A percentile compares a stretch with the other conserved stretches of the same genome.
Conservation (phyloP, 2,329 filamentous ascomycete species). For the Talaromyces sp. region DNA sequence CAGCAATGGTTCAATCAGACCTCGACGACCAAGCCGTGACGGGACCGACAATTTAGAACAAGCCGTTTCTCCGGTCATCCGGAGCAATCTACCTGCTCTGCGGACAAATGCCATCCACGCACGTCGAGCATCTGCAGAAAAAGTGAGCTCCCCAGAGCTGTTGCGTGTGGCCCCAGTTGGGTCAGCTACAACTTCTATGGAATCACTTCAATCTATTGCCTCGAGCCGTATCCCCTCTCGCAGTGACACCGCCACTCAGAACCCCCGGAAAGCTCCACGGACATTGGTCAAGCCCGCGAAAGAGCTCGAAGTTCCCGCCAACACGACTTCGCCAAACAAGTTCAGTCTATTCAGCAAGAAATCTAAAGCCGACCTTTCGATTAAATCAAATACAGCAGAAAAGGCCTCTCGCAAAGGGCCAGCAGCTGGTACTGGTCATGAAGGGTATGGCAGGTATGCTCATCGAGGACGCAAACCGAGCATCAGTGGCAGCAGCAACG, state of each 20-base stretch:
- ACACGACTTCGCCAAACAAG: constrained; percentile 48
- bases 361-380: constrained; percentile 57
- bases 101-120: constrained; percentile 45
- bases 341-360: constrained; percentile 76
- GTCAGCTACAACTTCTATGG: constrained; percentile 33
- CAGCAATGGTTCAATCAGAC: constrained; percentile 35
- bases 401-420: constrained; percentile 67
- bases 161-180: constrained; percentile 25
- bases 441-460: constrained; percentile 52
- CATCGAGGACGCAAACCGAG: constrained; percentile 43
- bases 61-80: constrained; percentile 50
- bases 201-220: constrained; percentile 33
- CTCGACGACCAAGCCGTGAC: constrained; percentile 62
- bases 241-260: constrained; percentile 28
- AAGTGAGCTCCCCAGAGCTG: constrained; percentile 31
- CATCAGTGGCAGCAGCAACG: constrained; percentile 33
- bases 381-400: constrained; percentile 52
- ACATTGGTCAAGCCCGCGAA: constrained; percentile 32
- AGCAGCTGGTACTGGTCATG: constrained; percentile 86
- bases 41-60: constrained; percentile 59
- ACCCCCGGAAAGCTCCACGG: constrained; percentile 29
- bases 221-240: constrained; percentile 31
- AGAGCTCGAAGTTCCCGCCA: constrained; percentile 28
- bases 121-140: constrained; percentile 47
- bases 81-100: constrained; percentile 50